phyloP scores from a whole-genome alignment of 1,139 yeast species.

The Kodamaea fungicola region DNA sequence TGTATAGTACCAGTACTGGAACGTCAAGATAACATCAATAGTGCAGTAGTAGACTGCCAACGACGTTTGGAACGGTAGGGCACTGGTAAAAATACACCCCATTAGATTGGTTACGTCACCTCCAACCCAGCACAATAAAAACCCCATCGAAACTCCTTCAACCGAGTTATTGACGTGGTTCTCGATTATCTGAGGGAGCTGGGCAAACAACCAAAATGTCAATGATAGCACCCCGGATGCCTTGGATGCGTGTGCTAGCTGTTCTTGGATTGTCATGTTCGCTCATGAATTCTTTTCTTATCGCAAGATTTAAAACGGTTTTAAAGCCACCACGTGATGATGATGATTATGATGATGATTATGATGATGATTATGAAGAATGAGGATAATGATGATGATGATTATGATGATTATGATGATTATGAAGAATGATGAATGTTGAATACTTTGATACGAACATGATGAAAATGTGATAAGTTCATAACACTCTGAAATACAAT shows the following conservation, averaged over 20 bases:
- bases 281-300: no score
- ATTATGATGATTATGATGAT: no score
- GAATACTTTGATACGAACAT: no score
- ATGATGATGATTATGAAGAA: no score
- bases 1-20: slow-evolving; percentile 27
- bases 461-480: no score
- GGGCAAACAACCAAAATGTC: slow-evolving; percentile 27
- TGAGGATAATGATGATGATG: no score
- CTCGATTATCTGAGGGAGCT: slow-evolving; percentile 25
- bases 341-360: neutral
- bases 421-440: no score
- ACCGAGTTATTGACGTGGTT: slow-evolving; percentile 24
- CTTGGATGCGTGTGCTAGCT: slow-evolving; percentile 12
- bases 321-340: neutral
- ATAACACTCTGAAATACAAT: no score
- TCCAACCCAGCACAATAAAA: slow-evolving; percentile 22
- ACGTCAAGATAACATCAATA: slow-evolving; percentile 19
- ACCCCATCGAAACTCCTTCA: slow-evolving; percentile 20
- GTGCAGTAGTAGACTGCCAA: slow-evolving; percentile 25
- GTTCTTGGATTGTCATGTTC: neutral
- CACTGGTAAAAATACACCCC: slow-evolving; percentile 22
- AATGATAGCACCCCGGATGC: slow-evolving; percentile 26
- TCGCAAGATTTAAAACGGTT: neutral
- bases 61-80: slow-evolving; percentile 24
- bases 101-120: slow-evolving; percentile 23